phyloP scores from a whole-genome alignment of 1,139 yeast genomes.

The Candida sanyaensis region DNA sequence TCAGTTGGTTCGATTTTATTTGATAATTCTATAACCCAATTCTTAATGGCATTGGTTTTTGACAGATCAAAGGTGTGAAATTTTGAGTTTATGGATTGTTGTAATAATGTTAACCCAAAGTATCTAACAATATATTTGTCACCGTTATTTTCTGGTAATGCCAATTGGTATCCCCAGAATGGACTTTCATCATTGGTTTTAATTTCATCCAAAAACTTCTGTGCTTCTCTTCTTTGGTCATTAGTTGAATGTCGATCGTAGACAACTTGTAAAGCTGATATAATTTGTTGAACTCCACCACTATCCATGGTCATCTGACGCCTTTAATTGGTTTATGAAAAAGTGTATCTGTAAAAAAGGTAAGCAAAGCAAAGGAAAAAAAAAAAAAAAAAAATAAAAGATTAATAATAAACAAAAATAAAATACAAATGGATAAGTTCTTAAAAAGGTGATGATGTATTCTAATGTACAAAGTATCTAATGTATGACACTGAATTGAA shows the following conservation, averaged over 20 bases:
- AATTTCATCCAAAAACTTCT: conserved; percentile 70
- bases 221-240: conserved; percentile 65
- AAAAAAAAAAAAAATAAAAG: background rate
- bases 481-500: background rate
- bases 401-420: background rate
- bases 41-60: conserved; percentile 69
- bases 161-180: conserved; percentile 88
- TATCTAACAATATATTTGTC: conserved; percentile 78
- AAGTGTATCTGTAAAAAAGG: background rate
- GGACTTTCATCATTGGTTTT: conserved; percentile 84
- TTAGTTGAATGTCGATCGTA: conserved; percentile 74
- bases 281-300: conserved; percentile 66
- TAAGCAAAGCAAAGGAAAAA: too few relatives aligned
- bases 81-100: conserved; percentile 65
- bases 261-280: conserved; percentile 75
- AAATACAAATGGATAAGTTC: background rate
- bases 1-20: conserved; percentile 59
- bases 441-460: background rate
- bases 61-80: conserved; percentile 58
- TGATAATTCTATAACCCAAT: conserved; percentile 83
- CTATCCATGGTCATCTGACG: conserved; percentile 53
- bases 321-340: background rate
- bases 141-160: conserved; percentile 60
- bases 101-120: conserved; percentile 81
- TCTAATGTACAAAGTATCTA: conserved; percentile 2